A percentile compares a stretch with the other conserved stretches of the same genome.
Conservation (phyloP, 225 moss, liverwort and hornwort genomes). For the Sphagnum tenellum region DNA sequence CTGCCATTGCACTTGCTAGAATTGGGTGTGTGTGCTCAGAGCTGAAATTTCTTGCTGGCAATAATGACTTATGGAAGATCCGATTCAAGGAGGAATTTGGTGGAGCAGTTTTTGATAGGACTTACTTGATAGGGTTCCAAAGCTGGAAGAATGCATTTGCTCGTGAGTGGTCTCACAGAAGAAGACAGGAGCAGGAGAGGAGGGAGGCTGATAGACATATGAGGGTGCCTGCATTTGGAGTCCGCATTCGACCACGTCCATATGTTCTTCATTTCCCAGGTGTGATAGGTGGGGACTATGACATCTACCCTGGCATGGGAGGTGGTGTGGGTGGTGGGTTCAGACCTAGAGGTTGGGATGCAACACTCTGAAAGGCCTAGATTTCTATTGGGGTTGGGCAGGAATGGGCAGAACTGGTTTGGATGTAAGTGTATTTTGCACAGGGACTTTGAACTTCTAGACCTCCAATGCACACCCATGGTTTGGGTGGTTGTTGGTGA, state of each 20-base stretch:
- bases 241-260: slow-evolving; percentile 46
- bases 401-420: too few relatives aligned
- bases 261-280: slow-evolving; percentile 43
- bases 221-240: slow-evolving; percentile 33
- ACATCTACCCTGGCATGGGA: slow-evolving; percentile 46
- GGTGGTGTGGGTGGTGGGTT: slow-evolving; percentile 28
- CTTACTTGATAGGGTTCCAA: slow-evolving; percentile 53
- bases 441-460: too few relatives aligned
- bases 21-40: slow-evolving; percentile 75
- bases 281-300: slow-evolving; percentile 49
- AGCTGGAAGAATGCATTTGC: slow-evolving; percentile 83
- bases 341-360: slow-evolving; percentile 41
- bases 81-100: slow-evolving; percentile 65
- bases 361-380: slow-evolving; percentile 34
- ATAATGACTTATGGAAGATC: slow-evolving; percentile 76
- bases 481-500: too few relatives aligned
- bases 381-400: too few relatives aligned
- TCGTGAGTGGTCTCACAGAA: slow-evolving; percentile 50
- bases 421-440: too few relatives aligned
- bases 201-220: slow-evolving; percentile 68
- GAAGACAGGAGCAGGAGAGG: slow-evolving; percentile 68
- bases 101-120: slow-evolving; percentile 21
- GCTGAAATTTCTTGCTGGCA: slow-evolving; percentile 65
- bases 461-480: too few relatives aligned
- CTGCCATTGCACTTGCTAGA: slow-evolving; percentile 49